Evolutionary conservation across 1,284 basidiomycete genomes (phyloP), one percentile per base, ranked within the genome.

Genomic region (Takashimella tepidaria): DNA sequence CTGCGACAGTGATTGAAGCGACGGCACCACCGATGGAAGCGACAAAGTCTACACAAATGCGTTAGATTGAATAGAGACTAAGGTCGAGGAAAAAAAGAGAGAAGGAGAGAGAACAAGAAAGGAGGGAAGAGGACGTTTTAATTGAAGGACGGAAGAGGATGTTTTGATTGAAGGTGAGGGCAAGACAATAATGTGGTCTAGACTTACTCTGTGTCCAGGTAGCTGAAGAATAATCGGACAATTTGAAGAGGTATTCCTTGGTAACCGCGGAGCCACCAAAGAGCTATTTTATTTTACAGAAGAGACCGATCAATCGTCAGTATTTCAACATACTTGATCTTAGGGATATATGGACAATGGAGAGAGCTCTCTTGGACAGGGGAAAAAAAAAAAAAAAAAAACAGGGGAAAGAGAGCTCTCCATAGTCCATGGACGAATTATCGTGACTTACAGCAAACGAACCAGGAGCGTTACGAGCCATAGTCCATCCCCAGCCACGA

Each of bases 401-500:
- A n/a, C n/a, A n/a, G n/a, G n/a, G n/a, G n/a, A n/a, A n/a, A n/a
- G n/a, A n/a, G n/a, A n/a, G n/a, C n/a, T n/a, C n/a, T n/a, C n/a
- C n/a, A 41, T 10, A 24, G 37, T 23, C 12, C 37, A 21, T 21
- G 24, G n/a, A 41, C 8, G 52, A 45, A 27, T 37, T 24, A 19
- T 23, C 11, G n/a, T n/a, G 4, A 80, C 88, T 58, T 68, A 92
- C 90, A 51, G 95, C 92, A 66, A 98, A 98, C 52, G 84, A 87
- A 13, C 95, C 95, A 2, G 95, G 95, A 1, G 95, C 95, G 72
- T 98, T 98, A 54, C 95, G 84, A 1, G 92, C 93, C 80, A 97
- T 89, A 37, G 95, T 98, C 95, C 95, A 98, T 52, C 93, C 95
- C 89, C 92, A 97, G 41, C 95, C 95, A 61, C 92, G 85, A 78